phyloP scores from a whole-genome alignment of 1,284 basidiomycete genomes.

The Sphaerobolus stellatus region DNA sequence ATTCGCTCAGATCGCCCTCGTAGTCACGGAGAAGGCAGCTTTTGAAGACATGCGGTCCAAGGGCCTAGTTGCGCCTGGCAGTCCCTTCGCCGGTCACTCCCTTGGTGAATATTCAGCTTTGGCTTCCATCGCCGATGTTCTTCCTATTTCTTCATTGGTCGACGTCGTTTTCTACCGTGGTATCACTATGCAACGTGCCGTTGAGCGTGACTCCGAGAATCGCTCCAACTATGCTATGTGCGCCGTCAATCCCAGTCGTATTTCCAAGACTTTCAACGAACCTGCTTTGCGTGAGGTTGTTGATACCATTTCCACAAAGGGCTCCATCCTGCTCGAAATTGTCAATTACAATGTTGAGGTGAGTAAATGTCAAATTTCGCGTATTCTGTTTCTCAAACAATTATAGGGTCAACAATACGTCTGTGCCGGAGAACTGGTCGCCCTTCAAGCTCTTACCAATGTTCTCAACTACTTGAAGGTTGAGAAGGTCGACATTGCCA shows the following conservation, averaged over 20 bases:
- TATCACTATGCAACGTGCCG: constrained; percentile 98
- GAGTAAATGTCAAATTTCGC: constrained; percentile 20
- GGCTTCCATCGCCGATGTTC: constrained; percentile 94
- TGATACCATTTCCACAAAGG: constrained; percentile 78
- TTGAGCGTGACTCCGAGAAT: constrained; percentile 90
- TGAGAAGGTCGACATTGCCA: constrained; percentile 94
- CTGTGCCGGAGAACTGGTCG: constrained; percentile 93
- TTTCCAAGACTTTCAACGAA: constrained; percentile 92
- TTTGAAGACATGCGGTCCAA: constrained; percentile 98
- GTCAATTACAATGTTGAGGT: constrained; percentile 98
- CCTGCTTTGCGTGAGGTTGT: constrained; percentile 93
- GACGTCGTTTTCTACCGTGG: constrained; percentile 99
- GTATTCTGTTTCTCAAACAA: constrained; percentile 14
- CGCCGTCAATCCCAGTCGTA: constrained; percentile 94
- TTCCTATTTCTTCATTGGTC: constrained; percentile 93
- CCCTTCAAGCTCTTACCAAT: constrained; percentile 91
- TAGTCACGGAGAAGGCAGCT: constrained; percentile 96
- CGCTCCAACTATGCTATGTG: constrained; percentile 99
- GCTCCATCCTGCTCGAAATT: constrained; percentile 86
- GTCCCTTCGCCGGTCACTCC: constrained; percentile 96
- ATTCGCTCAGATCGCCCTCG: constrained; percentile 97
- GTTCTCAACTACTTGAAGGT: constrained; percentile 96
- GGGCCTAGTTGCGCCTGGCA: constrained; percentile 89
- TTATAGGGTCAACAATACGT: constrained; percentile 92
- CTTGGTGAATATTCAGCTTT: constrained; percentile 98